These are phyloP conservation scores for Pestalotiopsis sp. DNA, from an alignment of 2,329 filamentous ascomycete genomes.

Conservation along the genomic window DNA sequence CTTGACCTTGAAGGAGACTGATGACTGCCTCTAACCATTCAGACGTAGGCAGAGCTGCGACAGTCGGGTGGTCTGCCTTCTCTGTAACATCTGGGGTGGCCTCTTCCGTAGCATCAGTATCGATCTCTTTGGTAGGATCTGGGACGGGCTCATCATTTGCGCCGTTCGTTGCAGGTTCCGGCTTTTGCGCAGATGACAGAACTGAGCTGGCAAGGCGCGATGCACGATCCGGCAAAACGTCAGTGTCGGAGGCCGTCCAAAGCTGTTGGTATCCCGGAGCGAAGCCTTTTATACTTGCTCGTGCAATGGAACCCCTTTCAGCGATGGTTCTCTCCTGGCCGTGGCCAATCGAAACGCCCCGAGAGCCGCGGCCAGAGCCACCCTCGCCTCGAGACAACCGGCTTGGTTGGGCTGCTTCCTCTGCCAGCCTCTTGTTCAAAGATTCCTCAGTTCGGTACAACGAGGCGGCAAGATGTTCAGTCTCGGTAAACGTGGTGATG, in stretches of 20 bases:
- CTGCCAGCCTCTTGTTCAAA: conserved; percentile 50
- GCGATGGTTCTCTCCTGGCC: conserved; percentile 47
- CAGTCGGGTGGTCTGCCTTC: conserved; percentile 18
- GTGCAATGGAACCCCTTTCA: conserved; percentile 39
- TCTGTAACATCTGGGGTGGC: not conserved
- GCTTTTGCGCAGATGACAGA: conserved; percentile 41
- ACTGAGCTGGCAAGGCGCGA: conserved; percentile 52
- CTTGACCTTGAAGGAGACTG: conserved; percentile 72
- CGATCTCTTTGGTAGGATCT: conserved; percentile 17
- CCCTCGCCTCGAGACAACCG: conserved; percentile 48
- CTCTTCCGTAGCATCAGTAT: conserved; percentile 16
- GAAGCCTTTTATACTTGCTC: conserved; percentile 40
- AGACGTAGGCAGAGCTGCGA: conserved; percentile 59
- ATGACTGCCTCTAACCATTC: conserved; percentile 79
- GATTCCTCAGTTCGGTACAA: conserved; percentile 67
- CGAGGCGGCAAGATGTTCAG: conserved; percentile 70
- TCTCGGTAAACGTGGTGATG: conserved; percentile 71
- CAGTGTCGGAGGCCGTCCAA: conserved; percentile 61
- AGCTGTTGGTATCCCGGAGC: conserved; percentile 49
- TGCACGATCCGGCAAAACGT: conserved; percentile 54
- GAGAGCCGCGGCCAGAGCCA: conserved; percentile 42
- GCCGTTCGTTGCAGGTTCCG: not conserved
- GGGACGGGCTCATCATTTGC: not conserved
- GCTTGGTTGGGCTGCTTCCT: conserved; percentile 50
- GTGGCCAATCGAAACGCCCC: conserved; percentile 57